Percentiles rank a stretch among this genome's conserved stretches.
Conservation (phyloP, 2,329 filamentous ascomycete genomes). For the Orbilia blumenaviensis region DNA sequence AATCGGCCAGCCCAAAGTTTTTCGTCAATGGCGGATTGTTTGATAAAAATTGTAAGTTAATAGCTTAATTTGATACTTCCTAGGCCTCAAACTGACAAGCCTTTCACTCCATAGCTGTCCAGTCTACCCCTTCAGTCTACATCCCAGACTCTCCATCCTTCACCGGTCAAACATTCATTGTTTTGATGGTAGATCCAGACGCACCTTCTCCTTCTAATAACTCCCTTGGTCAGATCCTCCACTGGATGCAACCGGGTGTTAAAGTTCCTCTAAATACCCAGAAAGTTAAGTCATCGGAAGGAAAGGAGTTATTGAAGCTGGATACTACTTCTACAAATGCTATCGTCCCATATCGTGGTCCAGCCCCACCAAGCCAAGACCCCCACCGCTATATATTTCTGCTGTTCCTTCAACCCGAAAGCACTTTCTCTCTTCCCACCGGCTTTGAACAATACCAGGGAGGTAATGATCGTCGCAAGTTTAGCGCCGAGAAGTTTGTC, state of each 20-base stretch:
- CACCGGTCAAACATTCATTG: conserved; percentile 29
- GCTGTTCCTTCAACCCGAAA: conserved; percentile 41
- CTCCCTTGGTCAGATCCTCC: conserved; percentile 39
- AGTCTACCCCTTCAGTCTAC: conserved; percentile 27
- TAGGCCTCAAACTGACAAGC: not conserved
- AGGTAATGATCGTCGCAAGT: conserved; percentile 26
- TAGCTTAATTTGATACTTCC: not conserved
- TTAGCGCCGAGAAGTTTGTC: conserved; percentile 30
- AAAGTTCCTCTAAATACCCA: conserved; percentile 22
- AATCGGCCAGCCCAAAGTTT: conserved; percentile 23
- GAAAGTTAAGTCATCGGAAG: conserved; percentile 18
- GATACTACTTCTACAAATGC: conserved; percentile 26
- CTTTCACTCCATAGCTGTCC: conserved; percentile 18
- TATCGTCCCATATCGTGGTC: conserved; percentile 39
- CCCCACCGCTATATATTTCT: conserved; percentile 51
- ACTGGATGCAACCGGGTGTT: conserved; percentile 47
- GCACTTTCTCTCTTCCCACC: conserved; percentile 20
- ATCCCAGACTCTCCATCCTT: conserved; percentile 12
- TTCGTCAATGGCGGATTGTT: conserved; percentile 36
- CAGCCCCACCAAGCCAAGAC: conserved; percentile 33
- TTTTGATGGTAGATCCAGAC: conserved; percentile 51
- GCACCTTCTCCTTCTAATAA: conserved; percentile 42
- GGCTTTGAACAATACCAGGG: conserved; percentile 36
- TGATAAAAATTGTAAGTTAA: conserved; percentile 25
- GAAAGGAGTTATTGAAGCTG: conserved; percentile 18